A percentile compares a stretch with the other conserved stretches of the same genome.
Evolutionary conservation across 1,139 yeast species (phyloP).

Genomic region (Candida mesenterica): DNA sequence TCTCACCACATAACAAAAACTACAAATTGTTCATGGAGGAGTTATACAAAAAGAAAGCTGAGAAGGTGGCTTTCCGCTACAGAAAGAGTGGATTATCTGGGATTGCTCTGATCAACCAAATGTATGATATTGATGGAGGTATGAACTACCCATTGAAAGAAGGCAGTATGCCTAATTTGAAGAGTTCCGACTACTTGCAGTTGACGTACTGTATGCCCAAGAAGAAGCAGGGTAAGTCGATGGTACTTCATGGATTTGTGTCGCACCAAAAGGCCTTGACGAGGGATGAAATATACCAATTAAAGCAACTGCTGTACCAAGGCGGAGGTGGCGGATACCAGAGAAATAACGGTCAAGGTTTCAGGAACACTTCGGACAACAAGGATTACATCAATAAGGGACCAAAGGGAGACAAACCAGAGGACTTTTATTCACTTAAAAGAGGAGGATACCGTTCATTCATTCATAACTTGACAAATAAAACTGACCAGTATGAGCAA

Average conservation of each 20-base stretch:
- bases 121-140: conserved; percentile 47
- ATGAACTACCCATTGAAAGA: conserved; percentile 61
- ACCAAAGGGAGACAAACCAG: conserved; percentile 38
- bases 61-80: conserved; percentile 42
- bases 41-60: conserved; percentile 26
- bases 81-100: conserved; percentile 69
- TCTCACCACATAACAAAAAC: conserved; percentile 57
- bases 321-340: conserved; percentile 23
- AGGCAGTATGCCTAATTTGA: conserved; percentile 57
- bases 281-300: conserved; percentile 66
- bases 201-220: conserved; percentile 58
- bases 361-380: conserved; percentile 34
- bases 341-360: conserved; percentile 28
- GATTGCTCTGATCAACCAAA: conserved; percentile 40
- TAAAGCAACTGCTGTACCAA: conserved; percentile 33
- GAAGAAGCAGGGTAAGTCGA: conserved; percentile 63
- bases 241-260: conserved; percentile 78
- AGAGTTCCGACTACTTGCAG: conserved; percentile 54
- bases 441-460: conserved; percentile 44
- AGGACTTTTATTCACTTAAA: conserved; percentile 35
- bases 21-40: conserved; percentile 35
- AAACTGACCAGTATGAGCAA: conserved; percentile 13
- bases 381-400: conserved; percentile 42
- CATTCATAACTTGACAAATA: conserved; percentile 14
- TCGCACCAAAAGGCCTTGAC: conserved; percentile 61